Evolutionary conservation across 176 grass and related monocot species (phyloP), one percentile per base, ranked within the genome.

Genomic region (Zoysia pacifica): DNA sequence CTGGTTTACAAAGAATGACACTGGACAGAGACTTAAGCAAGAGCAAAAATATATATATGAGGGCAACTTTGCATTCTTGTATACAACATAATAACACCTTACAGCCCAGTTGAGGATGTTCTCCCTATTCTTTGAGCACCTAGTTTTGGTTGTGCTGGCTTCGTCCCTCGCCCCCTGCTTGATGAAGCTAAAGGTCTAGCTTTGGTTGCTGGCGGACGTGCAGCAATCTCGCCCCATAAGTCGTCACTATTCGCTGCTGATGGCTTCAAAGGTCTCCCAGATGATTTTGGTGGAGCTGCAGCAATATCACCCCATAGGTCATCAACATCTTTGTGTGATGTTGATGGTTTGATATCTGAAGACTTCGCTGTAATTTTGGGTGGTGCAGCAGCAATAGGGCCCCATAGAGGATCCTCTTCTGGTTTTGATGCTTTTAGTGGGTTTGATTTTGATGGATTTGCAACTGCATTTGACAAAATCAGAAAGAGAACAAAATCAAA

Each of bases 261-360:
- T 43, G 84, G 63, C 42, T 91, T 91, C 48, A 64, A 77, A 59
- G 93, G 64, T 77, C 87, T 96, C 38, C 79, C 82, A 53, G 67
- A 79, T 52, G 93, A 86, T 86, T 91, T 99, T 9, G 97, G 97
- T 36, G 82, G 76, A 20, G 90, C 76, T 13, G 89, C 93, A 18
- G 93, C 97, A 84, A 99, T 96, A 46, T 93, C 89, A 75, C 97
- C 97, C 97, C 97, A 96, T 13, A 96, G 70, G 78, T 93, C 90
- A 82, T 99, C 97, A 0, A 77, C 88, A 2, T 87, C 62, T 62
- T 77, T 88, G 61, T 84, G 74, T 2, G 86, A 81, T 12, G 79
- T 80, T n/a, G 83, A 86, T 7, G 83, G 74, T 79, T 87, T 94
- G 20, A 77, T 66, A 65, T 93, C 89, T 87, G 84, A 36, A 62